Evolutionary conservation across 2,329 filamentous ascomycete species (phyloP).

Genomic region (Sclerotinia borealis): DNA sequence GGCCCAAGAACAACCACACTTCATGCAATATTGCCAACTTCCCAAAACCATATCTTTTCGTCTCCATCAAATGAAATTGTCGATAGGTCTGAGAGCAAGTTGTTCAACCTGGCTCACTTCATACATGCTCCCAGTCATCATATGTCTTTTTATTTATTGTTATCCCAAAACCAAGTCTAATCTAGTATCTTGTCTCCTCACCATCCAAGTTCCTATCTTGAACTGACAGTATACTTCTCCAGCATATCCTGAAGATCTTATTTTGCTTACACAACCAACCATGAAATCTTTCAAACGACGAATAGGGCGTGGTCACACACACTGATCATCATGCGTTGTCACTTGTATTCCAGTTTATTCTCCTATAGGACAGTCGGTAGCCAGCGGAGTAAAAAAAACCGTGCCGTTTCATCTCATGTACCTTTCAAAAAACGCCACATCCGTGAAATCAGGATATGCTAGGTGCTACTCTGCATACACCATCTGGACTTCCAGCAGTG

Average conservation of each 20-base stretch:
- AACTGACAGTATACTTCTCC: background rate
- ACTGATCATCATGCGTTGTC: background rate
- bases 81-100: background rate
- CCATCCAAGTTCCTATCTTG: background rate
- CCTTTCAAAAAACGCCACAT: background rate
- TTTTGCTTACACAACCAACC: background rate
- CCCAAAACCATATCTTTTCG: background rate
- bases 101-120: background rate
- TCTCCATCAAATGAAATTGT: background rate
- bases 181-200: background rate
- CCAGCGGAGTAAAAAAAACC: background rate
- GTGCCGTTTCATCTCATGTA: background rate
- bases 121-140: background rate
- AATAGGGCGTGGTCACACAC: background rate
- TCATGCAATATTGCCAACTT: slow-evolving; percentile 2
- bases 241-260: background rate
- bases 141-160: background rate
- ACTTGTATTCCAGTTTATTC: background rate
- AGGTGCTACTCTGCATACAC: background rate
- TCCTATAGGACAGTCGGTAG: background rate
- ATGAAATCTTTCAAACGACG: background rate
- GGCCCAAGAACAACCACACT: background rate
- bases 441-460: background rate
- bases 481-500: background rate
- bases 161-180: background rate